A percentile compares a stretch with the other conserved stretches of the same genome.
Evolutionary conservation across 1,139 yeast genomes (phyloP).

Genomic region (Zygoascus sp.): DNA sequence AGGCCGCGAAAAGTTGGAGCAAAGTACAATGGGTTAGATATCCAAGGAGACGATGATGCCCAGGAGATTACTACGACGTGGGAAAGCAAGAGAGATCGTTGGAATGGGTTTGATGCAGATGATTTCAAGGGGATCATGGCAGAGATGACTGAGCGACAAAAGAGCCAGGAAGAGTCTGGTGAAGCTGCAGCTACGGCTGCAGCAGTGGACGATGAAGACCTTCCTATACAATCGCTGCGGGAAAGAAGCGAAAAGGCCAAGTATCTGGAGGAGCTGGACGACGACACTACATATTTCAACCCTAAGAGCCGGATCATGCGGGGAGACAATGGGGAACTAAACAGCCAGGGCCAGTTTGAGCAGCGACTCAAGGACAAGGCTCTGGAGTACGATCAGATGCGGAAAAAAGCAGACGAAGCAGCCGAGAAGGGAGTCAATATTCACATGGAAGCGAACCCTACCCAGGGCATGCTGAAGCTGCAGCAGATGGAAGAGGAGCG

Average conservation of each 20-base stretch:
- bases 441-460: constrained; percentile 57
- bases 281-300: constrained; percentile 39
- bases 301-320: constrained; percentile 54
- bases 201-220: constrained; percentile 5
- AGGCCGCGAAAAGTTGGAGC: constrained; percentile 44
- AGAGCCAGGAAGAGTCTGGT: not conserved
- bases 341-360: constrained; percentile 52
- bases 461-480: constrained; percentile 47
- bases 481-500: constrained; percentile 40
- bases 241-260: constrained; percentile 52
- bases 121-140: constrained; percentile 54
- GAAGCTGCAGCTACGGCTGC: constrained; percentile 17
- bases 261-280: constrained; percentile 42
- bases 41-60: constrained; percentile 30
- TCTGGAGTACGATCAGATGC: constrained; percentile 43
- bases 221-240: constrained; percentile 35
- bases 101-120: constrained; percentile 66
- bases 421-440: constrained; percentile 41
- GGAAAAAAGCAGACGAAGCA: constrained; percentile 51
- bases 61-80: constrained; percentile 37
- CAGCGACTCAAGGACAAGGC: constrained; percentile 51
- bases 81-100: constrained; percentile 71
- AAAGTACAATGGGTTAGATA: constrained; percentile 33
- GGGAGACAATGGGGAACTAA: constrained; percentile 43
- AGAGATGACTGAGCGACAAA: constrained; percentile 39